Percentiles rank a stretch among this genome's conserved stretches.
Evolutionary conservation across 179 eudicot genomes (phyloP).

Genomic region (Heliamphora pulchella): DNA sequence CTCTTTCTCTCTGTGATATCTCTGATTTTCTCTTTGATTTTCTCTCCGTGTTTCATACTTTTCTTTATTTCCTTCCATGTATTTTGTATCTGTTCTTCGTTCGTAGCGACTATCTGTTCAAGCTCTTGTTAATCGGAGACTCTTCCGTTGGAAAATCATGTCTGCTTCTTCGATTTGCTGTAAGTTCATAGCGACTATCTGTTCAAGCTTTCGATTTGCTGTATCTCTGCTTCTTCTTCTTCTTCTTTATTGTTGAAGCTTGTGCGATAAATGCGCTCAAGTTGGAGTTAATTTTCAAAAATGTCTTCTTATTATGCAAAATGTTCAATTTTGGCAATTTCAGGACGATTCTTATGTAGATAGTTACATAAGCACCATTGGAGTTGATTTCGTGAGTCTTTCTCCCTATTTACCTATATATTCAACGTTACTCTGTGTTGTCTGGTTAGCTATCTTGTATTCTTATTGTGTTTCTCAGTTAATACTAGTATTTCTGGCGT

Average conservation of each 20-base stretch:
- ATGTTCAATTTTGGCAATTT: conserved; percentile 9
- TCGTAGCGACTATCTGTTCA: conserved; percentile 50
- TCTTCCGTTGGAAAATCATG: conserved; percentile 63
- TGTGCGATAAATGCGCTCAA: background rate
- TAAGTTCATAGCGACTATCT: conserved; percentile 20
- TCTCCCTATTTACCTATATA: background rate
- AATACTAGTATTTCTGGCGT: conserved; percentile 3
- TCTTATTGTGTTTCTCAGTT: background rate
- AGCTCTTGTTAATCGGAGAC: conserved; percentile 54
- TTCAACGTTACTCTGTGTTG: background rate
- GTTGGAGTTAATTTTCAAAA: background rate
- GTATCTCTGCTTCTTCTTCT: background rate
- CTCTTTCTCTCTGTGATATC: conserved; percentile 1
- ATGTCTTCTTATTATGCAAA: too few species aligned
- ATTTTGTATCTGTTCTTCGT: background rate
- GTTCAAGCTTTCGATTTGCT: background rate
- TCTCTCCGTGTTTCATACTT: background rate
- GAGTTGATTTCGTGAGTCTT: conserved; percentile 75
- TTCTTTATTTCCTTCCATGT: background rate
- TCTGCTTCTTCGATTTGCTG: conserved; percentile 58
- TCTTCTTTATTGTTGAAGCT: background rate
- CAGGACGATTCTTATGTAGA: conserved; percentile 82
- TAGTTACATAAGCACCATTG: conserved; percentile 85
- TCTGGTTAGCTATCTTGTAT: conserved; percentile 7
- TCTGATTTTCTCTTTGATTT: background rate